Base-by-base conservation (phyloP, 352 stramenopile species). In the Pelagophyceae sp. region DNA sequence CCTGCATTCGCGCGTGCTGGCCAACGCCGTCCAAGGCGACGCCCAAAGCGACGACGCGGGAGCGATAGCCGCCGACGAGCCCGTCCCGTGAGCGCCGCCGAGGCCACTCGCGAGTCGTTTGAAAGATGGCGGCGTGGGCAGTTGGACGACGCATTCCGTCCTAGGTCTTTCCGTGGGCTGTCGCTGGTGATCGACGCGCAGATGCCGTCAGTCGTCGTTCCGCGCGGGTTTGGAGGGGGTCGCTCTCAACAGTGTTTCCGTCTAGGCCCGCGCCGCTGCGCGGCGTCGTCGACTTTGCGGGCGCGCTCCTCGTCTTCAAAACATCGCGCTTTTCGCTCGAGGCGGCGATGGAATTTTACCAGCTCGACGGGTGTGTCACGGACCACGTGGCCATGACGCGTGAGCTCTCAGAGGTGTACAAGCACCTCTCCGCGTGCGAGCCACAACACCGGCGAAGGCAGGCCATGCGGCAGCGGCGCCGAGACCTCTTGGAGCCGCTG, bases 361-460 rank as follows among this genome's bases (percentile, higher is more conserved):
- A 31, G 11, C 58, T 67, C 58, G 58, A 67, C 58, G 58, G 58
- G 58, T 67, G 58, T 27, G 58, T 67, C 11, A 67, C 58, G 29
- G 58, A 67, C 23, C 58, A 67, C 58, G 58, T 67, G 11, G 58
- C 23, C 15, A 15, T 67, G 11, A 35, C 6, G 23, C 58, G 58
- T 5, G 58, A 31, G 11, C 11, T 35, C 23, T 67, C 58, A 5
- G 23, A 33, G 58, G 23, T 31, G 23, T 67, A 33, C 23, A 33
- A n/a, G 58, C 23, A n/a, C 23, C 23, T 67, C 23, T 11, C 58
- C 11, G 29, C 15, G 29, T 33, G 27, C 58, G 58, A 67, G 23
- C 11, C 23, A 6, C 11, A 67, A 11, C 23, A 33, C 29, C 15
- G 58, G 58, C 11, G 58, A 6, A 5, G 23, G 23, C 58, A 35